phyloP scores from a whole-genome alignment of 2,329 filamentous ascomycete genomes.

The Cytospora chrysosperma region DNA sequence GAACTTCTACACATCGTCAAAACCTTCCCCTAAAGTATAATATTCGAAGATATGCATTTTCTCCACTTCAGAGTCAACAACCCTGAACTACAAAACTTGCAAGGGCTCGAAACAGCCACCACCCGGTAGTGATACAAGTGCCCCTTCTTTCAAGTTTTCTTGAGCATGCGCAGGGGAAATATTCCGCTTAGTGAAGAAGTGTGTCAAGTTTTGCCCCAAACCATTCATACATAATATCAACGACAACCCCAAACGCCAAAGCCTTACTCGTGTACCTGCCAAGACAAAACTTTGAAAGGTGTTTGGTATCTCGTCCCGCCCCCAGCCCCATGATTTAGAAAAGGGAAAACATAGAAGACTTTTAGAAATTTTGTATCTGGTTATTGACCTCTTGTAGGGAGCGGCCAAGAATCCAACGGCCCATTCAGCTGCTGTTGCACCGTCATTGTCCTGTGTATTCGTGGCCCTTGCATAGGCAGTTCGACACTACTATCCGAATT shows the following conservation, averaged over 20 bases:
- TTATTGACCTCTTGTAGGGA: background rate
- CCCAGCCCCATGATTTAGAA: background rate
- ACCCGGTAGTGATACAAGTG: no score
- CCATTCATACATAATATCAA: background rate
- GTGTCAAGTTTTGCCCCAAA: background rate
- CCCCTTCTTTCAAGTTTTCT: no score
- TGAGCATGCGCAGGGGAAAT: no score
- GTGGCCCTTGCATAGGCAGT: constrained; percentile 2
- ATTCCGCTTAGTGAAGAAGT: no score
- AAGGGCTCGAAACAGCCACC: no score
- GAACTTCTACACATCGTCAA: no score
- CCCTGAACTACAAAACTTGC: no score
- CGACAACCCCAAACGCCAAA: background rate
- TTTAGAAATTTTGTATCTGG: background rate
- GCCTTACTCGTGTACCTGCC: background rate
- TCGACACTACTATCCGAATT: background rate
- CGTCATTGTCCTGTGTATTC: constrained; percentile 6
- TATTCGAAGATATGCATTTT: background rate
- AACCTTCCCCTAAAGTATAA: background rate
- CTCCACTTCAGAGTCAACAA: background rate
- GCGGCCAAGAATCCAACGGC: constrained; percentile 10
- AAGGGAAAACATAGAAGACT: background rate
- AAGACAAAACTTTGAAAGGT: background rate
- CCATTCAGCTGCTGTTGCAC: constrained; percentile 4
- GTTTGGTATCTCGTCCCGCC: background rate